Conservation (phyloP, 495 filamentous ascomycete species). For the Clavariopsis aquatica region DNA sequence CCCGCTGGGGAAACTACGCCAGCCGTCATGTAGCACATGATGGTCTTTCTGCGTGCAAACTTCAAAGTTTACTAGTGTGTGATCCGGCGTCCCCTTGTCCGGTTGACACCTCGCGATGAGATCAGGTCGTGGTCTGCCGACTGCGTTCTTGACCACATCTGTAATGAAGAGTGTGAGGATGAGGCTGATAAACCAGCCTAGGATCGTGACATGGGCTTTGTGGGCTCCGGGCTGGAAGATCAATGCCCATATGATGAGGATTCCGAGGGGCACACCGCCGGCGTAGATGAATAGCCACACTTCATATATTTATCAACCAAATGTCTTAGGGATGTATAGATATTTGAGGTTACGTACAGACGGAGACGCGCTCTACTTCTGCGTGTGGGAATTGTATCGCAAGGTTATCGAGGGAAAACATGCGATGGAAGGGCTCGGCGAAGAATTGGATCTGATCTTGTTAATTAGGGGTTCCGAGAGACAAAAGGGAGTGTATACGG, state of each 20-base stretch:
- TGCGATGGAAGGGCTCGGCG: constrained; percentile 83
- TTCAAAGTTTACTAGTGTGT: constrained; percentile 68
- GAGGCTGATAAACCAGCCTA: constrained; percentile 72
- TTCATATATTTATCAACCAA: constrained; percentile 38
- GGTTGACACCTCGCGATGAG: constrained; percentile 87
- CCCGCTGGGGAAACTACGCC: constrained; percentile 88
- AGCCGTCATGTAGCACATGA: constrained; percentile 85
- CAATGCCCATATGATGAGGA: constrained; percentile 66
- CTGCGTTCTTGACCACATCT: constrained; percentile 84
- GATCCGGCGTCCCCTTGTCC: constrained; percentile 55
- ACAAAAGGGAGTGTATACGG: constrained; percentile 30
- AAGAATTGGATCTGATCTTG: constrained; percentile 63
- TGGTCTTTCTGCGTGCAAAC: constrained; percentile 79
- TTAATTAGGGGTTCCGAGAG: not conserved
- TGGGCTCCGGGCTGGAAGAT: constrained; percentile 63
- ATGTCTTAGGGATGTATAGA: not conserved
- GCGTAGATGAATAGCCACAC: constrained; percentile 76
- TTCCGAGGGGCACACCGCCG: constrained; percentile 64
- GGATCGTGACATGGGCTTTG: constrained; percentile 81
- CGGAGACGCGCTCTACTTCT: constrained; percentile 77
- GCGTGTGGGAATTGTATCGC: constrained; percentile 86
- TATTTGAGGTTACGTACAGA: constrained; percentile 54
- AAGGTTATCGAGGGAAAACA: constrained; percentile 79
- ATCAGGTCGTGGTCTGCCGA: constrained; percentile 88
- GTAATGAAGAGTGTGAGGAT: constrained; percentile 81